These are phyloP conservation scores for Wolfiporia cocos DNA, from an alignment of 1,284 basidiomycete genomes.

Conservation along the genomic window DNA sequence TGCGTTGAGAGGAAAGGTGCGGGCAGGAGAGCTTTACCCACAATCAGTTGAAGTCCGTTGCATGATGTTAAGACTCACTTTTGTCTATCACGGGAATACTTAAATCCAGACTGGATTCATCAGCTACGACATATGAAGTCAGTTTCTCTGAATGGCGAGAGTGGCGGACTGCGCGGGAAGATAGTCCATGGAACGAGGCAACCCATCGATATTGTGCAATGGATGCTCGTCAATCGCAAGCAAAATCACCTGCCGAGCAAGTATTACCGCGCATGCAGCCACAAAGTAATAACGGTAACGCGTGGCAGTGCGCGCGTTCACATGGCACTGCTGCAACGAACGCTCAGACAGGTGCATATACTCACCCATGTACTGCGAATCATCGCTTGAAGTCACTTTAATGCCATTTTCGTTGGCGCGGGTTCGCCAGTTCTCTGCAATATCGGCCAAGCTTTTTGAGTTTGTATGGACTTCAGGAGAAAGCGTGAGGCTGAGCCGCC, in stretches of 20 bases:
- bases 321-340: too few relatives aligned
- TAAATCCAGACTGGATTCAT: constrained; percentile 19
- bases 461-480: constrained; percentile 26
- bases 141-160: not conserved
- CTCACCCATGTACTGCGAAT: constrained; percentile 43
- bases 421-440: constrained; percentile 65
- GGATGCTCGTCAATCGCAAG: too few relatives aligned
- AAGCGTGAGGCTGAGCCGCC: constrained; percentile 31
- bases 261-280: too few relatives aligned
- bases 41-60: constrained; percentile 7
- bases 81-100: constrained; percentile 24
- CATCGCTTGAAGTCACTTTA: constrained; percentile 46
- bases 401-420: constrained; percentile 68
- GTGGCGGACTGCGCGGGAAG: not conserved
- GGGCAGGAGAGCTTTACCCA: constrained; percentile 44
- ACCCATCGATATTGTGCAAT: too few relatives aligned
- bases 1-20: constrained; percentile 57
- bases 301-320: too few relatives aligned
- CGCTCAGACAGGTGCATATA: constrained; percentile 19
- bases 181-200: constrained; percentile 3
- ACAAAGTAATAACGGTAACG: too few relatives aligned
- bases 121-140: constrained; percentile 11
- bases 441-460: constrained; percentile 41
- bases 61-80: constrained; percentile 18
- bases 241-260: too few relatives aligned